phyloP scores from a whole-genome alignment of 345 rosid genomes.

The Citrus australasica region DNA sequence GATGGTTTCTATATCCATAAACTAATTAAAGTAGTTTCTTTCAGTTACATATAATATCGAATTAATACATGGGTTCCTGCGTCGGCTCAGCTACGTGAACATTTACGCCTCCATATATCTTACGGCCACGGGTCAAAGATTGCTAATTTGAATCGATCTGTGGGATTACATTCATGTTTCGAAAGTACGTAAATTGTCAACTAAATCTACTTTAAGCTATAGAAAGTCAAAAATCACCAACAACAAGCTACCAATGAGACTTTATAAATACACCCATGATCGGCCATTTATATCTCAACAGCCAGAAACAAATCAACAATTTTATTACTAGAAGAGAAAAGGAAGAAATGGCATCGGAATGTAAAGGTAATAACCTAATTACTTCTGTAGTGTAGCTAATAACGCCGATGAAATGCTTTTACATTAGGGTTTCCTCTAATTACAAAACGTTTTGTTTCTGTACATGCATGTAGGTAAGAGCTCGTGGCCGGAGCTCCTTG shows the following conservation, averaged over 20 bases:
- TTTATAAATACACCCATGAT: not conserved
- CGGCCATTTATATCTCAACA: not conserved
- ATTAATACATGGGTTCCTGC: too few species aligned
- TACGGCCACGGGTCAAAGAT: not conserved
- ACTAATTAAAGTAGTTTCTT: too few species aligned
- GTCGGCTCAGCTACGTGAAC: not conserved
- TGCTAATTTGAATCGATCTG: not conserved
- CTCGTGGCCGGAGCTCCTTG: constrained; percentile 23
- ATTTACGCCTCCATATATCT: not conserved
- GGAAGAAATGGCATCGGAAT: too few species aligned
- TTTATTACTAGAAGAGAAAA: too few species aligned
- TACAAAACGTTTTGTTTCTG: not conserved
- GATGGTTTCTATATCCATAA: too few species aligned
- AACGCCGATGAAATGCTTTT: too few species aligned
- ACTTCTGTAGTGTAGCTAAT: too few species aligned
- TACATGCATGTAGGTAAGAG: constrained; percentile 9
- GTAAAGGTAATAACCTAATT: too few species aligned
- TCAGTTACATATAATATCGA: too few species aligned
- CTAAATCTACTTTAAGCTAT: too few species aligned
- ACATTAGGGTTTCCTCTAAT: not conserved
- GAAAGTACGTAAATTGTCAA: not conserved
- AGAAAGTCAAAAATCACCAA: too few species aligned
- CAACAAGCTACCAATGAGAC: not conserved
- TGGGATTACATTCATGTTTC: not conserved
- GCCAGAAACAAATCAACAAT: too few species aligned